Percentiles rank a stretch among this genome's conserved stretches.
Conservation (phyloP, 164 flowering plant species). For the Liquidambar formosana region DNA sequence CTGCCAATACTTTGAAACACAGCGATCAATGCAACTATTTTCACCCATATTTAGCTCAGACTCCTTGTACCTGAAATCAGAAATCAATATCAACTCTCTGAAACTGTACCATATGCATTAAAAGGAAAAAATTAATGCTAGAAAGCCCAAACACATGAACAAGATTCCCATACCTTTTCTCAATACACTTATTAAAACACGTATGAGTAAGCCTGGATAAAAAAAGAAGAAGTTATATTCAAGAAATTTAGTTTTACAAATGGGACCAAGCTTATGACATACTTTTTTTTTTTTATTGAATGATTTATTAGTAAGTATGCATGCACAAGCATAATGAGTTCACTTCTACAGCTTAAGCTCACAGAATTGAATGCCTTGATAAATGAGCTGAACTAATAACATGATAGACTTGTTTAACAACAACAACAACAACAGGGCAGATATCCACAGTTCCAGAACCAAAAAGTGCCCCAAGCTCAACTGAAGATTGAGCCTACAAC, state of each 20-base stretch:
- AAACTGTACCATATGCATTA: neutral
- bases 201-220: conserved; percentile 81
- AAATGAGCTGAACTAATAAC: conserved; percentile 2
- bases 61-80: conserved; percentile 76
- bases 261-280: too few species aligned
- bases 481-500: too few species aligned
- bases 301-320: neutral
- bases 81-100: neutral
- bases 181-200: conserved; percentile 86
- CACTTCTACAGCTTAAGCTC: neutral
- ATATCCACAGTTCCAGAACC: too few species aligned
- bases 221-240: conserved; percentile 9
- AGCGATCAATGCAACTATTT: conserved; percentile 95
- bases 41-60: conserved; percentile 96
- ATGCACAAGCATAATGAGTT: neutral
- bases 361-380: neutral
- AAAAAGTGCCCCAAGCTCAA: too few species aligned
- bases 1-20: conserved; percentile 97
- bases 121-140: neutral
- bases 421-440: too few species aligned
- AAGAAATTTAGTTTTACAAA: neutral
- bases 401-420: too few species aligned
- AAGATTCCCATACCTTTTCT: conserved; percentile 56
- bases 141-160: neutral
- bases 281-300: too few species aligned